Evolutionary conservation across 2,329 filamentous ascomycete genomes (phyloP).

Genomic region (Pseudocercospora musae): DNA sequence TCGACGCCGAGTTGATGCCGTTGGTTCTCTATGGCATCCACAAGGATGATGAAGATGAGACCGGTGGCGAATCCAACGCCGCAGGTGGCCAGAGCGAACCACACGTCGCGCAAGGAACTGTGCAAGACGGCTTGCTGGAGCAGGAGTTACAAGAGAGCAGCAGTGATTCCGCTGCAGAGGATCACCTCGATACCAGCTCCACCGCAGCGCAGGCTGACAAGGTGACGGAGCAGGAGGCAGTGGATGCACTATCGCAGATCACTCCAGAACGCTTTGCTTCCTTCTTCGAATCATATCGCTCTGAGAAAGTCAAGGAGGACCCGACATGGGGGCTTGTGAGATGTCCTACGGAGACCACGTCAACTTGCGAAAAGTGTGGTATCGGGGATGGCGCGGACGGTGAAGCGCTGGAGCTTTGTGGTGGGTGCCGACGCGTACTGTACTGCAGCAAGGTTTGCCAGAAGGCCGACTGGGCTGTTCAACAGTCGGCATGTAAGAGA

Average conservation of each 20-base stretch:
- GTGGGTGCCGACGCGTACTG: conserved; percentile 20
- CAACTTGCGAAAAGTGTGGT: neutral
- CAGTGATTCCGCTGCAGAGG: neutral
- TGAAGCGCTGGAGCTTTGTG: conserved; percentile 1
- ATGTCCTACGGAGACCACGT: neutral
- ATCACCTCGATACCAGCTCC: neutral
- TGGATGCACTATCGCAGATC: neutral
- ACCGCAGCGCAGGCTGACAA: neutral
- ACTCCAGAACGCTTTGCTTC: neutral
- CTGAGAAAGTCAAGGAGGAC: neutral
- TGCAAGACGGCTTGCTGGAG: neutral
- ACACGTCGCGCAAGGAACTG: neutral
- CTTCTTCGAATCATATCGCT: neutral
- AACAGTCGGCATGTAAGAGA: conserved; percentile 36
- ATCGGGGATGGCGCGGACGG: neutral
- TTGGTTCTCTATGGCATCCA: neutral
- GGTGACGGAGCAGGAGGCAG: neutral
- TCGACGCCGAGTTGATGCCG: neutral
- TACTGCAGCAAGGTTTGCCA: conserved; percentile 57
- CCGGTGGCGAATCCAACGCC: neutral
- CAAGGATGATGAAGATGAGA: neutral
- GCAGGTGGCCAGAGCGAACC: neutral
- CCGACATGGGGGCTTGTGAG: neutral
- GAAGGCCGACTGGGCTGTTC: conserved; percentile 54
- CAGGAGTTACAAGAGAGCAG: neutral